Evolutionary conservation across 768 basidiomycete species (phyloP), one percentile per base, ranked within the genome.

Genomic region (Psilocybe azurescens): DNA sequence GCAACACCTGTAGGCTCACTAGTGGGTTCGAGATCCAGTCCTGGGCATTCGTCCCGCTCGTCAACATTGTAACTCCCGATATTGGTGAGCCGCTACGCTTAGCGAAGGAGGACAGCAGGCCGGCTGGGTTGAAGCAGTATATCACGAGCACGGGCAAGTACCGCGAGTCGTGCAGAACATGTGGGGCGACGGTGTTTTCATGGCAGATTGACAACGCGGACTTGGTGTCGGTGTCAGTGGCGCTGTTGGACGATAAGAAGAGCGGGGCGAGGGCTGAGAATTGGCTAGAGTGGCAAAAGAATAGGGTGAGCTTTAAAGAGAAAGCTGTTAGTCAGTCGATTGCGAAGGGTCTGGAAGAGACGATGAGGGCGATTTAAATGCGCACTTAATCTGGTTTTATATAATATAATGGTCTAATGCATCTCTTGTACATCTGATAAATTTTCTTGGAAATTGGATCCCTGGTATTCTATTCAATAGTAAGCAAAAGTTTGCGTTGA

Each of bases 131-230:
- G 47, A 73, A 67, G 59, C 70, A 72, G 59, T 76, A 74, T 46
- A 69, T 69, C 30, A 70, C 73, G 13, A 74, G 71, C 29, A 69
- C 71, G 1, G 73, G 73, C 11, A 65, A 66, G 33, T 74, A 71
- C 47, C 53, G 70, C 29, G 74, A 77, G 55, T 74, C 69, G 20
- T 77, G 74, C 53, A 60, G 51, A 7, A 72, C 62, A 6, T 77
- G 74, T 56, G 74, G 75, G 1, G 75, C 74, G 16, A 68, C 71
- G 1, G 72, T 62, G 5, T 74, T 75, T 53, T 70, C 63, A 53
- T 74, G 73, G 72, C 60, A 69, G 38, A 63, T 63, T 7, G 68
- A 62, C 20, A 41, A 44, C 3, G 61, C 68, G 7, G 69, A 72
- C 20, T n/a, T 73, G 46, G 49, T 75, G 16, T 66, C 67, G 39